These are phyloP conservation scores for Aspergillus mulundensis DNA, from an alignment of 495 filamentous ascomycete genomes.

Conservation along the genomic window DNA sequence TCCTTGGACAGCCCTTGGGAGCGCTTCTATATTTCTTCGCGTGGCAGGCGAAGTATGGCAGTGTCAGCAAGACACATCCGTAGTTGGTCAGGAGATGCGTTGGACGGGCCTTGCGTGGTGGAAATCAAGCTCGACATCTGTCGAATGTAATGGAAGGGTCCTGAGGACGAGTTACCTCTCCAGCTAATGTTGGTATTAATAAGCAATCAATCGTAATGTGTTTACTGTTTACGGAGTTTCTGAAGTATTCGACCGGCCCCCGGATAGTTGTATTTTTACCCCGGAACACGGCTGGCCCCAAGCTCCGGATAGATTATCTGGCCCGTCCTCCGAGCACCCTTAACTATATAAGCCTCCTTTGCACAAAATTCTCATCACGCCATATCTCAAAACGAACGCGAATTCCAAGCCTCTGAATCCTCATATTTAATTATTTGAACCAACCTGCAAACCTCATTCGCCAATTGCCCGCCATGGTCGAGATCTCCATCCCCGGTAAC, in stretches of 20 bases:
- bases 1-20: slow-evolving; percentile 89
- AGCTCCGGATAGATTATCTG: slow-evolving; percentile 7
- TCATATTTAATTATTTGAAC: not conserved
- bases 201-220: not conserved
- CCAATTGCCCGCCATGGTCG: slow-evolving; percentile 28
- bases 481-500: slow-evolving; percentile 44
- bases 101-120: not conserved
- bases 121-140: not conserved
- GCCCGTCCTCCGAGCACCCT: slow-evolving; percentile 4
- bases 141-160: slow-evolving; percentile 1
- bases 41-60: slow-evolving; percentile 97
- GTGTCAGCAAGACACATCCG: slow-evolving; percentile 43
- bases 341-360: slow-evolving; percentile 7
- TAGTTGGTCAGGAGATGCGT: not conserved
- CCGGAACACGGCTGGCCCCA: slow-evolving; percentile 7
- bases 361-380: not conserved
- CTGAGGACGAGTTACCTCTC: not conserved
- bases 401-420: not conserved
- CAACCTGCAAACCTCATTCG: not conserved
- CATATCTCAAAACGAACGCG: not conserved
- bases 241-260: no score
- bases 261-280: not conserved
- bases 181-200: not conserved
- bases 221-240: no score
- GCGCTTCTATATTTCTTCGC: slow-evolving; percentile 93